Base-by-base conservation (phyloP, 805 yeast species). In the Suhomyces vadensis region DNA sequence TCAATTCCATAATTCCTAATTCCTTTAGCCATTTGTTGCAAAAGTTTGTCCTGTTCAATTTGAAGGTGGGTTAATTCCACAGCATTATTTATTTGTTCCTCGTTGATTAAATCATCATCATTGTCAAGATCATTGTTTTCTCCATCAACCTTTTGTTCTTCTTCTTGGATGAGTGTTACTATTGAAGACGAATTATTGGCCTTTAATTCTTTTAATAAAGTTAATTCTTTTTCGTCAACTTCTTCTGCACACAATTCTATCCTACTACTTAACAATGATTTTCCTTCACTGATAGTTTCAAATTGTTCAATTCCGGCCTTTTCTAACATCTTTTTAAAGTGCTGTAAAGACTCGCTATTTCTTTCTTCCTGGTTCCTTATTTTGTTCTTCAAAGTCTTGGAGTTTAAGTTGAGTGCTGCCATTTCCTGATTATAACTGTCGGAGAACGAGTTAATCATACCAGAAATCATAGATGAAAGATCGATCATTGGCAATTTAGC, bases 351-450 rank as follows among this genome's bases (percentile, higher is more conserved):
- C 58, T 74, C 38, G 33, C 51, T 60, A 65, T 68, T 64, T 11
- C 73, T 64, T 22, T 75, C 76, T 24, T 65, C 79, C 59, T 82
- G 82, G 38, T 73, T 74, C 23, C 65, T 67, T 38, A 87, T 59
- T 48, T 81, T 83, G 7, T 60, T 29, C 16, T 51, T 49, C 22
- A 64, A 44, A 2, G 52, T 50, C 40, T 46, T 47, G 31, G 47
- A 43, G 38, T 67, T 64, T 6, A 43, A 41, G 21, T 53, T 57
- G 16, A 67, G 48, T 4, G 80, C 74, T 31, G 48, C 74, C 75
- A 52, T 80, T 35, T 78, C 65, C 14, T 68, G 60, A 39, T 80
- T 82, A 57, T 82, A 87, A n/a, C 76, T 67, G 14, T 73, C 77
- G 17, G 76, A 50, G 41, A 83, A 64, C n/a, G 79, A 74, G 42